A percentile compares a stretch with the other conserved stretches of the same genome.
Evolutionary conservation across 2,329 filamentous ascomycete species (phyloP).

Genomic region (Domatiomyces catenatus): DNA sequence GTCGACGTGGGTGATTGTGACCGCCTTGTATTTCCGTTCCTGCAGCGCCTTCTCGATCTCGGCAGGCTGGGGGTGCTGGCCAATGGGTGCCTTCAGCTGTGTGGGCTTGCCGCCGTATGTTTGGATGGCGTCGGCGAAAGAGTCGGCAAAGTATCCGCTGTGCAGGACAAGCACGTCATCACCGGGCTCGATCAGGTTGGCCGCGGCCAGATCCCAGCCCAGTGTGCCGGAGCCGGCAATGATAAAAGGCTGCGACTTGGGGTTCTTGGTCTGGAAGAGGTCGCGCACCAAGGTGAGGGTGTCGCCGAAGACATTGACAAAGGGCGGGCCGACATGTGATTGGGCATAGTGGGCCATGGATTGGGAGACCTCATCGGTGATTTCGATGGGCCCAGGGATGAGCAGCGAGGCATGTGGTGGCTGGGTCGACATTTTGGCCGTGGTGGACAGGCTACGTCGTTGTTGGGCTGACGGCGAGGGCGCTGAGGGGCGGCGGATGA

Average conservation of each 20-base stretch:
- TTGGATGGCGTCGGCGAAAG: slow-evolving; percentile 79
- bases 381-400: slow-evolving; percentile 61
- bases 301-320: slow-evolving; percentile 83
- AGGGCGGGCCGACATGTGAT: slow-evolving; percentile 79
- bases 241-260: slow-evolving; percentile 75
- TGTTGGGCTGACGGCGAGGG: slow-evolving; percentile 4
- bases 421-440: slow-evolving; percentile 26
- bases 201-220: slow-evolving; percentile 91
- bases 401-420: slow-evolving; percentile 57
- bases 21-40: slow-evolving; percentile 81
- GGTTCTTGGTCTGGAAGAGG: slow-evolving; percentile 79
- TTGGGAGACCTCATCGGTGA: slow-evolving; percentile 15
- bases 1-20: slow-evolving; percentile 94
- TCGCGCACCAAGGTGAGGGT: slow-evolving; percentile 74
- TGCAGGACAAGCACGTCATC: slow-evolving; percentile 87
- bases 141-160: slow-evolving; percentile 94
- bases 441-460: slow-evolving; percentile 11
- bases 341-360: slow-evolving; percentile 34
- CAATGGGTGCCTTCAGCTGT: slow-evolving; percentile 77
- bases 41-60: slow-evolving; percentile 80
- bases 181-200: slow-evolving; percentile 76
- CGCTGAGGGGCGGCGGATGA: slow-evolving; percentile 2
- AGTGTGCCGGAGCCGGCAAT: slow-evolving; percentile 89
- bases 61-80: slow-evolving; percentile 67
- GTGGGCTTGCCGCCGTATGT: slow-evolving; percentile 84